These are phyloP conservation scores for Penicillium nordicum DNA, from an alignment of 2,329 filamentous ascomycete genomes.

Conservation along the genomic window DNA sequence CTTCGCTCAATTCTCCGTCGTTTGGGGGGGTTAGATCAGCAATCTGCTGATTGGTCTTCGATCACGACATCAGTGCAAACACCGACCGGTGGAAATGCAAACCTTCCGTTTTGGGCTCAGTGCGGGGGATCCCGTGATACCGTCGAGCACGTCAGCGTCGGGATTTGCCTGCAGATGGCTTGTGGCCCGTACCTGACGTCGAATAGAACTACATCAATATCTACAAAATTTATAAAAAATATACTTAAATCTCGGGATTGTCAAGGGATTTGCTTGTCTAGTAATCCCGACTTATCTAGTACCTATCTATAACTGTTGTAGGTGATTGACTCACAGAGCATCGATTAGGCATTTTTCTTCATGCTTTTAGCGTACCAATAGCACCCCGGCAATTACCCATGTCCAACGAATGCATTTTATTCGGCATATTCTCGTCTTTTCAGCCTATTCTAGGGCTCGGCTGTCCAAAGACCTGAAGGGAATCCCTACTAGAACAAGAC, in stretches of 20 bases:
- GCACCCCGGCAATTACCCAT: constrained; percentile 8
- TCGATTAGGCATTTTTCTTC: not conserved
- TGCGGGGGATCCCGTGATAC: constrained; percentile 32
- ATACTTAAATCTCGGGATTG: not conserved
- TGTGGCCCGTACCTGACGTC: not conserved
- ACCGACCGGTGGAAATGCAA: constrained; percentile 22
- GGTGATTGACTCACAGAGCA: not conserved
- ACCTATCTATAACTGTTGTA: too few species aligned
- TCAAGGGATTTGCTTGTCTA: not conserved
- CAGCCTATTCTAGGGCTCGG: not conserved
- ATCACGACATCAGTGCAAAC: constrained; percentile 48
- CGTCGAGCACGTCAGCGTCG: constrained; percentile 30
- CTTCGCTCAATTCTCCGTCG: constrained; percentile 31
- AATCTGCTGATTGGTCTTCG: constrained; percentile 37
- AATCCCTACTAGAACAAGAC: not conserved
- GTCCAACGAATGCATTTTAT: not conserved
- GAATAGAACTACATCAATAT: not conserved
- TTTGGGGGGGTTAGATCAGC: constrained; percentile 37
- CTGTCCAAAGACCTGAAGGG: not conserved
- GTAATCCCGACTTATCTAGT: not conserved
- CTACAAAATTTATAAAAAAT: not conserved
- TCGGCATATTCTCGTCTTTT: not conserved
- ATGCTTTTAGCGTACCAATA: constrained; percentile 2
- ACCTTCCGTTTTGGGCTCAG: constrained; percentile 27
- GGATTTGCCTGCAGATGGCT: constrained; percentile 19